Evolutionary conservation across 768 basidiomycete genomes (phyloP), one percentile per base, ranked within the genome.

Genomic region (Mycena albidolilacea): DNA sequence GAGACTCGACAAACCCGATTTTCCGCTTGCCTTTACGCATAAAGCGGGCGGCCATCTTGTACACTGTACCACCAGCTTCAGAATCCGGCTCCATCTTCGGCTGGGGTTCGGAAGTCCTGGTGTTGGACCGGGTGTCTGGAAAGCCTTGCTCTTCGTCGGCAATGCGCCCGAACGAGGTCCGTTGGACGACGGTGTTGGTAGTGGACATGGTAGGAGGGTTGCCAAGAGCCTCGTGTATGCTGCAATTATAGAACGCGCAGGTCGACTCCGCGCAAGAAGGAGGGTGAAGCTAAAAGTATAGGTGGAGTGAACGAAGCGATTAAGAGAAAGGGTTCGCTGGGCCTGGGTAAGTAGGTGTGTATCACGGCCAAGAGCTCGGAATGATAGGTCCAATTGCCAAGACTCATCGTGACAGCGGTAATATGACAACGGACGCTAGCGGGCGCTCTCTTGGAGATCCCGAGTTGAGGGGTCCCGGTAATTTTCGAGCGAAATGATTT

Each of bases 1-100:
- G 71, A 75, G 87, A 90, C 75, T 85, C 78, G 37, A 75, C 43
- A 9, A 88, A 77, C 0, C 88, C 86, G 41, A 89, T 79, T 21
- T 84, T 84, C 70, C 73, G 77, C 79, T 84, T 89, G 9, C 87
- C 89, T 72, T 81, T 85, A 60, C 87, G 82, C 55, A 81, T 81
- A 71, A 90, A 89, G 39, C 87, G 82, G 63, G 85, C 79, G 3
- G 10, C 37, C 48, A 66, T 61, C 5, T n/a, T 23, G 38, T 38
- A 86, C 23, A 41, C 55, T 17, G 41, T 58, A 10, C 23, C 41
- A 39, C 35, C 37, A 43, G 23, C 21, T 1, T 46, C 68, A 10
- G 57, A 46, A 7, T 50, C 48, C 19, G 44, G 55, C 52, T 21
- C 43, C 21, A 19, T 10, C 37, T 66, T 57, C 41, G 55, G 43